A percentile compares a stretch with the other conserved stretches of the same genome.
Evolutionary conservation across 1,284 basidiomycete genomes (phyloP).

Genomic region (Apiotrichum porosum): DNA sequence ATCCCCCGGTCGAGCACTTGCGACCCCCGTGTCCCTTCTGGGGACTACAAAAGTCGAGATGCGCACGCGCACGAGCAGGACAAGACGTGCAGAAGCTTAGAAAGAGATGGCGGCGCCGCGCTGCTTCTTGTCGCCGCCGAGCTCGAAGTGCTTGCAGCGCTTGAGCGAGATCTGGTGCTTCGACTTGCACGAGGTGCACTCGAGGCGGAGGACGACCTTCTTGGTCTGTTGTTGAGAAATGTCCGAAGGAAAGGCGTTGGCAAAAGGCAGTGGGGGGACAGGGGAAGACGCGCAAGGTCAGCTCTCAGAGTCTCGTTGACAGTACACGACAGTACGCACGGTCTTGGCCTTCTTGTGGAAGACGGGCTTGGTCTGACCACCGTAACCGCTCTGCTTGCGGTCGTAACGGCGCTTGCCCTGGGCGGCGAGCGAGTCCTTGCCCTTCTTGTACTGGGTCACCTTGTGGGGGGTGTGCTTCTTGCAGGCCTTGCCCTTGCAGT

Average conservation of each 20-base stretch:
- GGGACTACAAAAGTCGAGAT: neutral
- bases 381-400: constrained; percentile 97
- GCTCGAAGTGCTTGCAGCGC: constrained; percentile 99
- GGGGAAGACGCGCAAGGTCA: neutral
- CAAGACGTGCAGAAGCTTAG: constrained; percentile 18
- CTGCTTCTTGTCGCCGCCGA: constrained; percentile 99
- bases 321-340: constrained; percentile 22
- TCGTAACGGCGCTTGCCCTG: constrained; percentile 99
- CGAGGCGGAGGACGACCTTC: constrained; percentile 96
- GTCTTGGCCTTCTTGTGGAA: constrained; percentile 74
- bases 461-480: constrained; percentile 99
- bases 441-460: constrained; percentile 96
- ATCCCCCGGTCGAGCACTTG: neutral
- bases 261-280: neutral
- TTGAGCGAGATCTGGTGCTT: constrained; percentile 94
- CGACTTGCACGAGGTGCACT: constrained; percentile 98
- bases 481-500: constrained; percentile 98
- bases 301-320: neutral
- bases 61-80: neutral
- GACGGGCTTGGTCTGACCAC: constrained; percentile 99
- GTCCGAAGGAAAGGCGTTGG: neutral
- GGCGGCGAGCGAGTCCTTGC: constrained; percentile 90
- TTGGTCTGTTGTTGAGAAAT: constrained; percentile 60
- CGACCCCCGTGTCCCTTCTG: too few relatives aligned
- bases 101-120: constrained; percentile 58